Evolutionary conservation across 202 grass and related monocot species (phyloP).

Genomic region (Eragrostis tef): DNA sequence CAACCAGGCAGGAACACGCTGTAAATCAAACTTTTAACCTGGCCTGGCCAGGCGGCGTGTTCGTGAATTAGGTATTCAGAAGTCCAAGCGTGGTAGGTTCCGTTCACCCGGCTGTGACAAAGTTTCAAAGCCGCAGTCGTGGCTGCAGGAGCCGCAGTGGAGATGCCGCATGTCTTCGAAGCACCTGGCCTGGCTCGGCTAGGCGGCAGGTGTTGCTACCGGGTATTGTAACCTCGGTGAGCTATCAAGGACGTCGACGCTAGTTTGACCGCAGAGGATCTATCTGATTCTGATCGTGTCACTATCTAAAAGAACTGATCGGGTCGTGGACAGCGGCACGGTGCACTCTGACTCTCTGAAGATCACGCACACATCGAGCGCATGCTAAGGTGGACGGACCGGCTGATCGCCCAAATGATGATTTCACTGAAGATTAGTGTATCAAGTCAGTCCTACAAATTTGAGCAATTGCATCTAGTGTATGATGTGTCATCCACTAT

Average conservation of each 20-base stretch:
- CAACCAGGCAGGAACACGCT: background rate
- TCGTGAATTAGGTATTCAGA: background rate
- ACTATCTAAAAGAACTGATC: too few relatives aligned
- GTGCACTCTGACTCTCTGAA: too few relatives aligned
- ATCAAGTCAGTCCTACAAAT: too few relatives aligned
- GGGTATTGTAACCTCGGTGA: background rate
- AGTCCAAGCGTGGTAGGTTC: background rate
- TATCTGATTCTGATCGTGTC: background rate
- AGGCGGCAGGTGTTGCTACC: background rate
- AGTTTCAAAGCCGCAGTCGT: slow-evolving; percentile 22
- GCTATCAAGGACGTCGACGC: background rate
- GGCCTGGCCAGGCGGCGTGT: background rate
- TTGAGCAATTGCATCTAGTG: too few relatives aligned
- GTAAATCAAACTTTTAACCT: background rate
- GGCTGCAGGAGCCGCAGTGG: background rate
- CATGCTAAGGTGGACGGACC: too few relatives aligned
- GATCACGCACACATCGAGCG: too few relatives aligned
- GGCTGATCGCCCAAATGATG: too few relatives aligned
- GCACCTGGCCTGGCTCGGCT: slow-evolving; percentile 11
- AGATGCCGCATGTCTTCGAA: slow-evolving; percentile 8
- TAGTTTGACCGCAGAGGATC: background rate
- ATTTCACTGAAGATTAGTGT: background rate
- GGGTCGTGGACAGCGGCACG: too few relatives aligned
- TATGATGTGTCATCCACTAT: too few relatives aligned
- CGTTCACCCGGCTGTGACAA: background rate